phyloP scores from a whole-genome alignment of 768 basidiomycete species.

The Tylopilus plumbeoviolaceoides region DNA sequence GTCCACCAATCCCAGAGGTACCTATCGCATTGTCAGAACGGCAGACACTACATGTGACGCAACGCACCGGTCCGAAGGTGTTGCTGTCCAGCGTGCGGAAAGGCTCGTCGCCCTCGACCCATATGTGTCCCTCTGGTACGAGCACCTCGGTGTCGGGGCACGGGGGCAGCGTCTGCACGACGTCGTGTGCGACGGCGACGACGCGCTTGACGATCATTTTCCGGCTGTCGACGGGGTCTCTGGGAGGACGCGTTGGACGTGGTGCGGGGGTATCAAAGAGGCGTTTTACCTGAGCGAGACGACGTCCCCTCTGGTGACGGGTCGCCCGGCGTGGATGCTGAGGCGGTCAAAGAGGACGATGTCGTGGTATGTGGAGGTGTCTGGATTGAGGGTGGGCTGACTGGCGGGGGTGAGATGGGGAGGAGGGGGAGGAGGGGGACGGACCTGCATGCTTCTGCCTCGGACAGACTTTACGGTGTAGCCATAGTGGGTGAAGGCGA shows the following conservation, averaged over 20 bases:
- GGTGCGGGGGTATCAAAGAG: background rate
- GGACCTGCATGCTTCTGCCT: constrained; percentile 75
- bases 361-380: constrained; percentile 58
- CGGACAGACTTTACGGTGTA: constrained; percentile 51
- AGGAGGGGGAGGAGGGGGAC: background rate
- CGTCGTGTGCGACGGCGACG: constrained; percentile 58
- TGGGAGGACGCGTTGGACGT: constrained; percentile 21
- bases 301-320: constrained; percentile 55
- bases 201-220: constrained; percentile 63
- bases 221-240: constrained; percentile 55
- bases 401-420: constrained; percentile 32
- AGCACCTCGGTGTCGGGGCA: constrained; percentile 51
- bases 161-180: constrained; percentile 64
- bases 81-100: constrained; percentile 66
- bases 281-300: constrained; percentile 53
- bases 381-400: constrained; percentile 70
- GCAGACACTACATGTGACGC: background rate
- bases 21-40: constrained; percentile 1
- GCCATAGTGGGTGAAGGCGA: constrained; percentile 47
- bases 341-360: constrained; percentile 59
- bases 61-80: constrained; percentile 60
- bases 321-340: constrained; percentile 33
- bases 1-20: constrained; percentile 48
- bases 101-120: constrained; percentile 56
- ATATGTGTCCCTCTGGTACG: constrained; percentile 62